These are phyloP conservation scores for Oxyria digyna DNA, from an alignment of 148 eudicot genomes.

Conservation along the genomic window DNA sequence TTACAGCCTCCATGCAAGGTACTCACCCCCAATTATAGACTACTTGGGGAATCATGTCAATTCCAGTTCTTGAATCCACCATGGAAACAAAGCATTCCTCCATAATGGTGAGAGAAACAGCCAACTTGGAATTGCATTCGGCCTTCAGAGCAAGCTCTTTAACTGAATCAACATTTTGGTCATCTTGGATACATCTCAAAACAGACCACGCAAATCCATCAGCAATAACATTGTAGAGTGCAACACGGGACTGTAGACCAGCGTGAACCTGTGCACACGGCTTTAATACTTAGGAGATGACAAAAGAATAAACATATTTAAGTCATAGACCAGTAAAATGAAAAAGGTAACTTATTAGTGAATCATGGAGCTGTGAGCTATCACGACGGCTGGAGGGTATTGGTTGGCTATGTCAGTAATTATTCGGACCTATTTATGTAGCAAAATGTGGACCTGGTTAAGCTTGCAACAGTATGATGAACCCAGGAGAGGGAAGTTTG, in stretches of 20 bases:
- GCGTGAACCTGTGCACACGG: slow-evolving; percentile 41
- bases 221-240: slow-evolving; percentile 36
- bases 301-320: not conserved
- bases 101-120: slow-evolving; percentile 91
- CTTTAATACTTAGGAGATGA: not conserved
- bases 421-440: not conserved
- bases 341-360: not conserved
- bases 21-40: slow-evolving; percentile 89
- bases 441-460: not conserved
- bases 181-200: slow-evolving; percentile 74
- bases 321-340: not conserved
- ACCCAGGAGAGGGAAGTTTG: not conserved
- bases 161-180: slow-evolving; percentile 58
- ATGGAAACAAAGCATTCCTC: slow-evolving; percentile 96
- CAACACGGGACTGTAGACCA: slow-evolving; percentile 66
- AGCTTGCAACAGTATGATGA: not conserved
- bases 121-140: slow-evolving; percentile 89
- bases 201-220: slow-evolving; percentile 76
- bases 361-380: not conserved
- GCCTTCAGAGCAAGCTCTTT: slow-evolving; percentile 70
- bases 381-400: not conserved
- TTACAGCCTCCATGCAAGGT: not conserved
- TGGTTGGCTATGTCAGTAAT: not conserved
- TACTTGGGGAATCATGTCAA: slow-evolving; percentile 96
- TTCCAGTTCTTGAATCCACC: slow-evolving; percentile 93